Evolutionary conservation across 371 early-diverging fungal species (phyloP).

Genomic region (Apophysomyces trapeziformis): DNA sequence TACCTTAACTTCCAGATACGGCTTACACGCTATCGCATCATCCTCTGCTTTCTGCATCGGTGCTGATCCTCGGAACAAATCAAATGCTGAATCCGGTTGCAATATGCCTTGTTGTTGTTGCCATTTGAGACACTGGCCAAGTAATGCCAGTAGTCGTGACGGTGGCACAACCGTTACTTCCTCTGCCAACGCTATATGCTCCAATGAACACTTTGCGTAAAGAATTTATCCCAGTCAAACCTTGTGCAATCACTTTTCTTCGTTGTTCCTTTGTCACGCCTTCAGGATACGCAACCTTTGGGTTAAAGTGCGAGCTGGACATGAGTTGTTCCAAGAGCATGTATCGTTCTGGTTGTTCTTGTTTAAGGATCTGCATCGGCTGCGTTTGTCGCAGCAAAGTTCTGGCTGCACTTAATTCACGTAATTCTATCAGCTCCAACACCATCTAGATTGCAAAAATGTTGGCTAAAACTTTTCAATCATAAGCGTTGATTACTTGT

Average conservation of each 20-base stretch:
- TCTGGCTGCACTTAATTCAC: slow-evolving; percentile 84
- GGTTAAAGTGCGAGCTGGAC: slow-evolving; percentile 65
- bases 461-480: neutral
- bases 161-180: slow-evolving; percentile 83
- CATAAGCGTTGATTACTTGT: slow-evolving; percentile 59
- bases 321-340: slow-evolving; percentile 78
- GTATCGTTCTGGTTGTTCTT: slow-evolving; percentile 81
- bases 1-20: slow-evolving; percentile 80
- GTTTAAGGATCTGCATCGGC: slow-evolving; percentile 76
- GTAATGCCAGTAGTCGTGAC: slow-evolving; percentile 77
- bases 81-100: slow-evolving; percentile 69
- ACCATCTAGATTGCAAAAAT: slow-evolving; percentile 61
- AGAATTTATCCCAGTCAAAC: neutral
- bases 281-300: slow-evolving; percentile 57
- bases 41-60: slow-evolving; percentile 64
- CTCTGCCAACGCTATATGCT: slow-evolving; percentile 47
- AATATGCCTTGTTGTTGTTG: slow-evolving; percentile 84
- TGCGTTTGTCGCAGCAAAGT: slow-evolving; percentile 87
- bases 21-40: slow-evolving; percentile 70
- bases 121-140: slow-evolving; percentile 87
- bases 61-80: slow-evolving; percentile 77
- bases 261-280: slow-evolving; percentile 67
- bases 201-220: neutral
- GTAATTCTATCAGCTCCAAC: slow-evolving; percentile 83
- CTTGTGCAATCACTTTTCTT: slow-evolving; percentile 70